Evolutionary conservation across 306 rosid genomes (phyloP), one percentile per base, ranked within the genome.

Genomic region (Echinosophora koreensis): DNA sequence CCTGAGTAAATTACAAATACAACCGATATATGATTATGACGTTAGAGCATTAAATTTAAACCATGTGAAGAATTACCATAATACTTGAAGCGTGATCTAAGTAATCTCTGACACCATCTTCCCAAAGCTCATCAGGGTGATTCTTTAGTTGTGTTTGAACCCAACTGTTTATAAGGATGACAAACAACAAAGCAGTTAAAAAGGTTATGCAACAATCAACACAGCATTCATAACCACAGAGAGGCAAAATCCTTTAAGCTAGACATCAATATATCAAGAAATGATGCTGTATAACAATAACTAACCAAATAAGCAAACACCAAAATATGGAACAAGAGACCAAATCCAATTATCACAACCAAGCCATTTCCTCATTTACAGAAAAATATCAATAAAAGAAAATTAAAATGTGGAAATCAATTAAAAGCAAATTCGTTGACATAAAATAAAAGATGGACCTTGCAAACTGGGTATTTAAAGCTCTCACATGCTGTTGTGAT

Each of bases 51-150:
- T 28, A 79, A 75, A 44, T 13, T 34, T 28, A 79, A 75, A 35
- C 16, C 50, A 56, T 55, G 32, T 1, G 54, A 69, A 49, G 47
- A 84, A 79, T 79, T 96, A 96, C 99, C 96, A 88, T 88, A 74
- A 96, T 89, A 82, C 81, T 77, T 67, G 98, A 87, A 76, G 98
- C 94, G 82, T 96, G 97, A 75, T 85, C 62, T 37, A 96, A 78
- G 90, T 96, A 92, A 84, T 96, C 97, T 65, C 84, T 89, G 61
- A 91, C 73, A 77, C 99, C 99, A 71, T 92, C 98, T 85, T 92
- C 99, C 99, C 99, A 96, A 75, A 96, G 94, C 77, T 96, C 99
- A 86, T 96, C 97, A 66, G 99, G 98, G 68, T 89, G 97, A 84
- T 91, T 86, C 70, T 91, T 89, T 61, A 96, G 80, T 80, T 96